Evolutionary conservation across 805 yeast species (phyloP).

Genomic region (Kodamaea sagamina): DNA sequence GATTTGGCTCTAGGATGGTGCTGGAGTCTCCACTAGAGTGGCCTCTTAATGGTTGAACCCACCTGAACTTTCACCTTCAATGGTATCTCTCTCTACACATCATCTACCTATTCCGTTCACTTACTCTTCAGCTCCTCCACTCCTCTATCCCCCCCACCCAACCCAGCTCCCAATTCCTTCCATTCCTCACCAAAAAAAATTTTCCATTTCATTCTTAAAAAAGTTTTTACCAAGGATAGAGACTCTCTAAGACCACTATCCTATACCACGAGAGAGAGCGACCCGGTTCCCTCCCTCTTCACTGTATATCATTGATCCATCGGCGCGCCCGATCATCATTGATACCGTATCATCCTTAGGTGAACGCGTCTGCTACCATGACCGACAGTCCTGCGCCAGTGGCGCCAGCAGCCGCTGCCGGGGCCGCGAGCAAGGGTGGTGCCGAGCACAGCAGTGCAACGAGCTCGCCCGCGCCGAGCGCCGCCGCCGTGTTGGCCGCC

Average conservation of each 20-base stretch:
- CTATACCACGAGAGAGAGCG: constrained; percentile 11
- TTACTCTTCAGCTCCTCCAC: not conserved
- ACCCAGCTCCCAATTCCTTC: not conserved
- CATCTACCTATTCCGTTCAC: too few relatives aligned
- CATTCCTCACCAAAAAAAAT: constrained; percentile 3
- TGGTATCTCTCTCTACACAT: too few relatives aligned
- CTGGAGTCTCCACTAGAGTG: too few relatives aligned
- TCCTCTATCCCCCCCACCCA: not conserved
- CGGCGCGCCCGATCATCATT: constrained; percentile 12
- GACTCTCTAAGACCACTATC: constrained; percentile 7
- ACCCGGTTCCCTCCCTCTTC: constrained; percentile 10
- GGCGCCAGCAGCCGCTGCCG: constrained; percentile 12
- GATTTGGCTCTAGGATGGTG: not conserved
- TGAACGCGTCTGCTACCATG: constrained; percentile 7
- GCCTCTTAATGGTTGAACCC: too few relatives aligned
- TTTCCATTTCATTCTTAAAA: constrained; percentile 7
- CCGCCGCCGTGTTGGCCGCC: constrained; percentile 5
- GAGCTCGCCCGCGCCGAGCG: constrained; percentile 1
- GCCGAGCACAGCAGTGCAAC: constrained; percentile 7
- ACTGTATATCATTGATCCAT: constrained; percentile 11
- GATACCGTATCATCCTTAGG: constrained; percentile 4
- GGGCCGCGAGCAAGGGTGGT: constrained; percentile 1
- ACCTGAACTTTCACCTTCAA: too few relatives aligned
- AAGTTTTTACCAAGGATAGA: constrained; percentile 6
- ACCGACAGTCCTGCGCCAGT: constrained; percentile 10